These are phyloP conservation scores for Beauveria bassiana DNA, from an alignment of 2,329 filamentous ascomycete genomes.

Conservation along the genomic window DNA sequence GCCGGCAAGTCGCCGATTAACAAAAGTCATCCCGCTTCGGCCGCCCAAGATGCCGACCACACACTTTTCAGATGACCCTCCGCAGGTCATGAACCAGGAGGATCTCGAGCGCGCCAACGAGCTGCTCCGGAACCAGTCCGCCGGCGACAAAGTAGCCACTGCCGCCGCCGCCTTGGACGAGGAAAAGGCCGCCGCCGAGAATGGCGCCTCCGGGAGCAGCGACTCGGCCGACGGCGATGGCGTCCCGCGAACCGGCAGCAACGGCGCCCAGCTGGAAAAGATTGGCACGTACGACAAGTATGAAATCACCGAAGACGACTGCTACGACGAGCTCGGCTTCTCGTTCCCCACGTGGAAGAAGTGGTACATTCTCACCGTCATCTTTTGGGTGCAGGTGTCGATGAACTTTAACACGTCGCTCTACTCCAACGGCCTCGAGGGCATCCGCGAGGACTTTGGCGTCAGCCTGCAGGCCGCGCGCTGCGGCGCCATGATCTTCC, in stretches of 20 bases:
- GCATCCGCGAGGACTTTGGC: slow-evolving; percentile 58
- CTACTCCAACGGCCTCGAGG: slow-evolving; percentile 60
- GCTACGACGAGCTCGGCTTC: slow-evolving; percentile 59
- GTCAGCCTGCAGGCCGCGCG: slow-evolving; percentile 63
- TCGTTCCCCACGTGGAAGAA: slow-evolving; percentile 55
- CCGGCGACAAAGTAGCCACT: not conserved
- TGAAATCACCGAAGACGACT: slow-evolving; percentile 49
- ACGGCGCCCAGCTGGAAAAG: slow-evolving; percentile 23
- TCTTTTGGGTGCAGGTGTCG: slow-evolving; percentile 65
- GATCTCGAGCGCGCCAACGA: slow-evolving; percentile 30
- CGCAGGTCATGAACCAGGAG: slow-evolving; percentile 28
- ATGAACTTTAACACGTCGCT: slow-evolving; percentile 76
- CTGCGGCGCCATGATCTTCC: slow-evolving; percentile 68
- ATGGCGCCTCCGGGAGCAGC: slow-evolving; percentile 25
- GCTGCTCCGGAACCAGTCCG: slow-evolving; percentile 23
- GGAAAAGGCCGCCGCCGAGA: slow-evolving; percentile 12
- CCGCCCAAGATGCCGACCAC: slow-evolving; percentile 13
- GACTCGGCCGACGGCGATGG: slow-evolving; percentile 13
- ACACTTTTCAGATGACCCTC: slow-evolving; percentile 29
- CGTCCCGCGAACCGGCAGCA: not conserved
- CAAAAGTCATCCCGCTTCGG: not conserved
- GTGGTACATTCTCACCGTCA: slow-evolving; percentile 65
- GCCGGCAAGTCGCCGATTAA: no score
- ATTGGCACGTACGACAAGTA: slow-evolving; percentile 31
- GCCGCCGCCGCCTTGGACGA: not conserved